Evolutionary conservation across 176 grass and related monocot species (phyloP).

Genomic region (Poa annua): DNA sequence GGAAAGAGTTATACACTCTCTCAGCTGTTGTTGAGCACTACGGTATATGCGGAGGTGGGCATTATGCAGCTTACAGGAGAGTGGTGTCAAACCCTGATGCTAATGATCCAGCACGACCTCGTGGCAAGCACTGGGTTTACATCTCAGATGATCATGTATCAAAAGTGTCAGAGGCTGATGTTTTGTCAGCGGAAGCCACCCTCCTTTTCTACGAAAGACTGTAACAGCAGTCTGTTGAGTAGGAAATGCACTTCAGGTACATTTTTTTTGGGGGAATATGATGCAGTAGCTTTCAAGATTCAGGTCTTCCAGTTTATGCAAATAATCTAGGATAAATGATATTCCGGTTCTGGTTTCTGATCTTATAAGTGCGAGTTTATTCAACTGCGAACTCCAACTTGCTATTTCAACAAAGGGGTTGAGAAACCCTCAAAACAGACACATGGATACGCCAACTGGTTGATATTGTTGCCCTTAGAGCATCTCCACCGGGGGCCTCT

Average conservation of each 20-base stretch:
- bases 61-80: conserved; percentile 84
- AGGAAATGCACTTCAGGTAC: neutral
- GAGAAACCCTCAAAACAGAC: no score
- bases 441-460: no score
- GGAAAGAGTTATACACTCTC: conserved; percentile 55
- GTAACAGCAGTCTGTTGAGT: neutral
- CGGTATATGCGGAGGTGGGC: conserved; percentile 71
- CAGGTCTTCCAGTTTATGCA: neutral
- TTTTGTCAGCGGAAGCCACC: conserved; percentile 75
- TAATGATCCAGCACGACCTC: conserved; percentile 36
- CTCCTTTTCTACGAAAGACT: conserved; percentile 72
- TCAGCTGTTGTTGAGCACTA: conserved; percentile 88
- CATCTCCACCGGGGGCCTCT: no score
- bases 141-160: conserved; percentile 72
- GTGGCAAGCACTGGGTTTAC: conserved; percentile 66
- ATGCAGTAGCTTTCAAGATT: neutral
- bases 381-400: neutral
- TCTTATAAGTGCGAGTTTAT: neutral
- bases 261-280: neutral
- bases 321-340: neutral
- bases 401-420: neutral
- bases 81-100: conserved; percentile 37
- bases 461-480: neutral
- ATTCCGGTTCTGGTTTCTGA: neutral
- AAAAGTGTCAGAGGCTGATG: conserved; percentile 60